These are phyloP conservation scores for Monilinia polystroma DNA, from an alignment of 2,329 filamentous ascomycete genomes.

Conservation along the genomic window DNA sequence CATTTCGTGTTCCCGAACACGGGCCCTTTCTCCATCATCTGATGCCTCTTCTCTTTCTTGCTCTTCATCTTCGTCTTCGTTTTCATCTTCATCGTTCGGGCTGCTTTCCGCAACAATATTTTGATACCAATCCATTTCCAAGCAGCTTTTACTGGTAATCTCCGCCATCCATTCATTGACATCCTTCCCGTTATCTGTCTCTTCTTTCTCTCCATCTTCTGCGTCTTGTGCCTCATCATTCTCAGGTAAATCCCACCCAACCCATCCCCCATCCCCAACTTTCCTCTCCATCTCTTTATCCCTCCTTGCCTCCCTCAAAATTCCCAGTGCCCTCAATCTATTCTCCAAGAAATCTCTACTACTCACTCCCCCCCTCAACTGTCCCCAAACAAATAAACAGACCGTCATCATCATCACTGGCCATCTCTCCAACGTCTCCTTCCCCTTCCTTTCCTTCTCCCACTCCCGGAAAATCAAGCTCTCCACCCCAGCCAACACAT, in stretches of 20 bases:
- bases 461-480: conserved; percentile 41
- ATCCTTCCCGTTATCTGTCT: conserved; percentile 51
- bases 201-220: conserved; percentile 53
- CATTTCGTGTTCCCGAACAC: conserved; percentile 27
- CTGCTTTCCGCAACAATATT: conserved; percentile 49
- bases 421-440: conserved; percentile 48
- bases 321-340: conserved; percentile 49
- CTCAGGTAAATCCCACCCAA: conserved; percentile 48
- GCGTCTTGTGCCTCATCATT: conserved; percentile 44
- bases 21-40: conserved; percentile 32
- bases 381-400: conserved; percentile 58
- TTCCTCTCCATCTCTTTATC: conserved; percentile 49
- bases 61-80: conserved; percentile 36
- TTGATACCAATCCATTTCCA: conserved; percentile 57
- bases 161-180: conserved; percentile 62
- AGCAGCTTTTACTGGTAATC: conserved; percentile 50
- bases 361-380: conserved; percentile 44
- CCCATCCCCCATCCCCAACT: conserved; percentile 46
- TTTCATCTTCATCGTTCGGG: conserved; percentile 40
- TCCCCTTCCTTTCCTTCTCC: conserved; percentile 16
- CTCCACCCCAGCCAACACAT: conserved; percentile 73
- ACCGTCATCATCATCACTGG: conserved; percentile 59
- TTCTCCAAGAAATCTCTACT: conserved; percentile 48
- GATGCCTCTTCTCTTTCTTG: conserved; percentile 40
- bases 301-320: conserved; percentile 43